Percentiles rank a stretch among this genome's conserved stretches.
Conservation (phyloP, 179 eudicot genomes). For the Carnegiea gigantea region DNA sequence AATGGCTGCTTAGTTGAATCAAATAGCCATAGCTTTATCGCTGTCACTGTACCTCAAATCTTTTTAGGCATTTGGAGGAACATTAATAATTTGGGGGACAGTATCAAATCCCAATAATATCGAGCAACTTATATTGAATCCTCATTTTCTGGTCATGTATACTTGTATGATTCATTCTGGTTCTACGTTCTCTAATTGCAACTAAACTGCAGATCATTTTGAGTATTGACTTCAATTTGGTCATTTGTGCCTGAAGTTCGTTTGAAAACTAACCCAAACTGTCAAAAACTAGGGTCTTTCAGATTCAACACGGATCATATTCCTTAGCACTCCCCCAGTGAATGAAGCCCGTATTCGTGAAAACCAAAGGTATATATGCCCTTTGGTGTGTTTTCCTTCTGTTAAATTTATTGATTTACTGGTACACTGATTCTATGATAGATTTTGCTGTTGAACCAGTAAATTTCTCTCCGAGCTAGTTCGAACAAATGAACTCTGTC, state of each 20-base stretch:
- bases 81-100: no score
- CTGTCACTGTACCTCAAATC: no score
- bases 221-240: neutral
- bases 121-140: neutral
- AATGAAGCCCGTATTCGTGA: slow-evolving; percentile 56
- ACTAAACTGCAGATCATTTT: neutral
- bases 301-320: slow-evolving; percentile 71
- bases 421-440: slow-evolving; percentile 14
- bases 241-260: neutral
- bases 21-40: neutral
- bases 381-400: slow-evolving; percentile 8
- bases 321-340: slow-evolving; percentile 81
- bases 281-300: slow-evolving; percentile 65
- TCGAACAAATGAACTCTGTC: slow-evolving; percentile 68
- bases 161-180: no score
- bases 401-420: slow-evolving; percentile 3
- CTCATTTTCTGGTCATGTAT: neutral
- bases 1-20: no score
- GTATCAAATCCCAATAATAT: neutral
- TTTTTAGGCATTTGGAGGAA: no score
- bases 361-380: slow-evolving; percentile 43
- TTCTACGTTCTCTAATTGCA: neutral
- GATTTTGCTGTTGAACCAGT: slow-evolving; percentile 36
- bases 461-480: slow-evolving; percentile 36
- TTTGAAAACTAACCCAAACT: slow-evolving; percentile 14